Conservation (phyloP, 116 monocot species). For the Dioscorea cayenensis region DNA sequence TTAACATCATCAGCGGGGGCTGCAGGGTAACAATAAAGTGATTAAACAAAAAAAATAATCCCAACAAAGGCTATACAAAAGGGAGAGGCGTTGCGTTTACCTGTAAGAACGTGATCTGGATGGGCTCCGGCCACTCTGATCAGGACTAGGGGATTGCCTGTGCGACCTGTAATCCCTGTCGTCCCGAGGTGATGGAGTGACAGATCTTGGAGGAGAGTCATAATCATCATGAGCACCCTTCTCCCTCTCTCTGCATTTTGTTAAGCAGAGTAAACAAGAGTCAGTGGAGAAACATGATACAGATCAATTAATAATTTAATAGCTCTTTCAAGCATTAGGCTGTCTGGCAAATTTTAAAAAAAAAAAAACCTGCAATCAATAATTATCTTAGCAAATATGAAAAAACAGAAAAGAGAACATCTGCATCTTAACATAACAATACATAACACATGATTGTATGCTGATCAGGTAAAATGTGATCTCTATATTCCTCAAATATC, state of each 20-base stretch:
- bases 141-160: slow-evolving; percentile 16
- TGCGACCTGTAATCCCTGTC: slow-evolving; percentile 19
- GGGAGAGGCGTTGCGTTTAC: slow-evolving; percentile 1
- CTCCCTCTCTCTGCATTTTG: slow-evolving; percentile 19
- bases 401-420: neutral
- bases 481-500: slow-evolving; percentile 5
- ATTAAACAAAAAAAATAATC: neutral
- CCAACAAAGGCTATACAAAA: neutral
- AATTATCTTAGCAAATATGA: neutral
- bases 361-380: neutral
- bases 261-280: neutral
- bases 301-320: neutral
- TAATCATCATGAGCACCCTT: slow-evolving; percentile 32
- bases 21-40: neutral
- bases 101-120: slow-evolving; percentile 49
- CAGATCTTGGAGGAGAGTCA: slow-evolving; percentile 28
- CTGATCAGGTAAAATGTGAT: neutral
- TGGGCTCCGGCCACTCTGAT: slow-evolving; percentile 18
- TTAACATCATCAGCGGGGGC: neutral
- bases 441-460: neutral
- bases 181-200: slow-evolving; percentile 32
- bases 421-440: neutral
- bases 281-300: neutral
- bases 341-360: neutral
- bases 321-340: neutral